Conservation (phyloP, 805 yeast genomes). For the Saturnispora halmiae region DNA sequence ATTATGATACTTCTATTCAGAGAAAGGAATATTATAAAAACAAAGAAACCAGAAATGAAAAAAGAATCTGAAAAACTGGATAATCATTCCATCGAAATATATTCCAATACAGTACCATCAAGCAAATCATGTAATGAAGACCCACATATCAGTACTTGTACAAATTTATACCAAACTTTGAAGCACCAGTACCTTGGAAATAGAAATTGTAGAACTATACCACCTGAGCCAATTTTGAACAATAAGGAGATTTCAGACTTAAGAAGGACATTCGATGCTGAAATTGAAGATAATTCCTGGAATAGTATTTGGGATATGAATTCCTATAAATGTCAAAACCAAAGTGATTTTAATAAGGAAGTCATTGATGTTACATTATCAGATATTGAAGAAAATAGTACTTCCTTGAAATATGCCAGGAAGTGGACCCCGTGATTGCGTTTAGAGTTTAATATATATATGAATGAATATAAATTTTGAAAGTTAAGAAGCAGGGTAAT, state of each 20-base stretch:
- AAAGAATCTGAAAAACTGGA: no score
- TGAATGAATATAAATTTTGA: no score
- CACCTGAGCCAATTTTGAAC: conserved; percentile 7
- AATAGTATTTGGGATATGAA: conserved; percentile 5
- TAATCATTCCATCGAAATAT: not conserved
- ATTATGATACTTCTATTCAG: conserved; percentile 12
- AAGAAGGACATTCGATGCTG: conserved; percentile 1
- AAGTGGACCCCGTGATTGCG: conserved; percentile 6
- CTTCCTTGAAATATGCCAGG: conserved; percentile 7
- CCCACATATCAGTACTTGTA: not conserved
- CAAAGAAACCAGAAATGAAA: no score
- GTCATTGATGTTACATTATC: not conserved
- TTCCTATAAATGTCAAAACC: not conserved
- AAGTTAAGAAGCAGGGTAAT: not conserved
- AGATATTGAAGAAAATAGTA: conserved; percentile 7
- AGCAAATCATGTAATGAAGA: not conserved
- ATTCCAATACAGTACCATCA: not conserved
- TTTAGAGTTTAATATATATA: not conserved
- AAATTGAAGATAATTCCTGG: not conserved
- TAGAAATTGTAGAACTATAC: conserved; percentile 8
- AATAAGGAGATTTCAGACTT: conserved; percentile 1
- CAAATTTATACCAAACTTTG: conserved; percentile 7
- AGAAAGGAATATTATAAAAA: conserved; percentile 6
- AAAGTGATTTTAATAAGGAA: not conserved
- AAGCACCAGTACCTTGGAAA: conserved; percentile 8